A percentile compares a stretch with the other conserved stretches of the same genome.
Evolutionary conservation across 306 rosid genomes (phyloP).

Genomic region (Begonia fuchsioides): DNA sequence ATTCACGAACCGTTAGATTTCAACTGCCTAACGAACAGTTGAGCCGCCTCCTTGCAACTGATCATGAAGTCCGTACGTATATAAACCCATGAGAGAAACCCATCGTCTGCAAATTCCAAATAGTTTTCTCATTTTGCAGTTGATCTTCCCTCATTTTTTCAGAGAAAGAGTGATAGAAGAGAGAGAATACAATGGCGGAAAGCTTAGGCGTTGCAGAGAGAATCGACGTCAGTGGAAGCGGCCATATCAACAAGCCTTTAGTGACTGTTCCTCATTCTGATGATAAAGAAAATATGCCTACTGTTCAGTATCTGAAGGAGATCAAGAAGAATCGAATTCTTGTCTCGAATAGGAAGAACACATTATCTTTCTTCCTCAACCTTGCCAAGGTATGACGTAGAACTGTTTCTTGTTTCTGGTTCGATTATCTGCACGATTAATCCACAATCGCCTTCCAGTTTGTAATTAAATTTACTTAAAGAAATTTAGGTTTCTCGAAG

Average conservation of each 20-base stretch:
- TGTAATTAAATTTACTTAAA: too few species aligned
- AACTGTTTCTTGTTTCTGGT: not conserved
- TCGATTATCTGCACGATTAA: not conserved
- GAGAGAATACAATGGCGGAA: constrained; percentile 10
- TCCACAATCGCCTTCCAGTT: too few species aligned
- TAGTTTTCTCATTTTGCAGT: not conserved
- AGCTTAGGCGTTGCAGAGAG: constrained; percentile 5
- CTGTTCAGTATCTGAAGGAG: constrained; percentile 2
- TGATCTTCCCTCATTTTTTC: constrained; percentile 10
- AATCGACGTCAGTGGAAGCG: not conserved
- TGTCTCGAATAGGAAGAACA: constrained; percentile 57
- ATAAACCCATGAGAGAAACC: too few species aligned
- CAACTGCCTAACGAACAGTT: too few species aligned
- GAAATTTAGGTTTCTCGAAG: too few species aligned
- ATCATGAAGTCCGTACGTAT: too few species aligned
- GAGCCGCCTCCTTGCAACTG: too few species aligned
- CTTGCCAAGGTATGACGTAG: constrained; percentile 46
- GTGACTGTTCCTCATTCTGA: constrained; percentile 5
- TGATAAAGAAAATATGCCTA: constrained; percentile 2
- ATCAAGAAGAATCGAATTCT: constrained; percentile 32
- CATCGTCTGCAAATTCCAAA: too few species aligned
- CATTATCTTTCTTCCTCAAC: constrained; percentile 52
- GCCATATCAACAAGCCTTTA: constrained; percentile 5
- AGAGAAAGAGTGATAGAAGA: constrained; percentile 5
- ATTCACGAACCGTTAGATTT: too few species aligned